phyloP scores from a whole-genome alignment of 78 protist species.

The Chrysochromulina parva region DNA sequence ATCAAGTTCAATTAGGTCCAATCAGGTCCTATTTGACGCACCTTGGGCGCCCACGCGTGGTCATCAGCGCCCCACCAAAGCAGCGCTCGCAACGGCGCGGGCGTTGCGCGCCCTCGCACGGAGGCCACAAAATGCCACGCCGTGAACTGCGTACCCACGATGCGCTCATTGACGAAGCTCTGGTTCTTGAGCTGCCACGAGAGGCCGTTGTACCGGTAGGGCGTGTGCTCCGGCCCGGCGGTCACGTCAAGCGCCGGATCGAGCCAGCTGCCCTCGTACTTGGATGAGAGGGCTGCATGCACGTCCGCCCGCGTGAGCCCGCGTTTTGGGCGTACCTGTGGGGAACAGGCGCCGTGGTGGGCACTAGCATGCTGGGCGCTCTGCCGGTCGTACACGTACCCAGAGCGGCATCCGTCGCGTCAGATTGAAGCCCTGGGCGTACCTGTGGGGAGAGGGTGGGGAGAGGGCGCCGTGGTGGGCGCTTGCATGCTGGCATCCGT shows the following conservation, averaged over 20 bases:
- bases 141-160: conserved; percentile 49
- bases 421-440: conserved; percentile 32
- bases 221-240: conserved; percentile 35
- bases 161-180: conserved; percentile 45
- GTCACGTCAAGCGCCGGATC: conserved; percentile 17
- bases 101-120: background rate
- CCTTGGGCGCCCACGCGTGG: too few relatives aligned
- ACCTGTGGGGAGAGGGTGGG: background rate
- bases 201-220: conserved; percentile 52
- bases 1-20: too few relatives aligned
- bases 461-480: too few relatives aligned
- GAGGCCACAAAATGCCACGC: conserved; percentile 42
- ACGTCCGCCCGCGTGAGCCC: background rate
- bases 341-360: too few relatives aligned
- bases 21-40: too few relatives aligned
- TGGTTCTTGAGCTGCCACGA: background rate
- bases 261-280: background rate
- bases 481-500: too few relatives aligned
- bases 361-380: too few relatives aligned
- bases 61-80: too few relatives aligned
- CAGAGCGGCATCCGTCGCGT: conserved; percentile 49
- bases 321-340: background rate
- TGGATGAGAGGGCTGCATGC: background rate
- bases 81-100: background rate
- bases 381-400: background rate